Conservation (phyloP, 1,284 basidiomycete species). For the Cutaneotrichosporon mucoides region DNA sequence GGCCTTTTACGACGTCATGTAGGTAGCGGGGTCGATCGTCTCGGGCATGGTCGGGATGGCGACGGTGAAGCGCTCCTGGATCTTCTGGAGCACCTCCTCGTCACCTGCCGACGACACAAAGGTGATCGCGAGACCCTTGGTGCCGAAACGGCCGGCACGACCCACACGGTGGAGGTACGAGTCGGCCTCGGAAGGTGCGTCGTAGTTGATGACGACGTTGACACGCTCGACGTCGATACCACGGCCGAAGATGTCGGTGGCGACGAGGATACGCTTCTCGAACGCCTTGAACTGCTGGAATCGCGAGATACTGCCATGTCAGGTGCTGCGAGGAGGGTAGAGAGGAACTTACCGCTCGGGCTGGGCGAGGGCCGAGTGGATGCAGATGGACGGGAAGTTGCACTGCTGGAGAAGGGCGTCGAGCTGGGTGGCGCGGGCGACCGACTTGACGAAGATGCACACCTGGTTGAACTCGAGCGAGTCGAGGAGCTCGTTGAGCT, state of each 20-base stretch:
- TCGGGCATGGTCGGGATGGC: slow-evolving; percentile 49
- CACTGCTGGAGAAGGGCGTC: slow-evolving; percentile 95
- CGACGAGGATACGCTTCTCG: slow-evolving; percentile 97
- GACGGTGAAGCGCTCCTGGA: slow-evolving; percentile 51
- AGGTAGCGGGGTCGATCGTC: slow-evolving; percentile 45
- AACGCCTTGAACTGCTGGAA: slow-evolving; percentile 99
- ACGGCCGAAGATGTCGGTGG: slow-evolving; percentile 94
- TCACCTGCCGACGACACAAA: slow-evolving; percentile 91
- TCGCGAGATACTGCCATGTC: slow-evolving; percentile 62
- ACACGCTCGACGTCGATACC: slow-evolving; percentile 97
- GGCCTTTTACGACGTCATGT: slow-evolving; percentile 40
- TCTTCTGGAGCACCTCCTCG: slow-evolving; percentile 72
- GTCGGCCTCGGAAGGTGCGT: slow-evolving; percentile 94
- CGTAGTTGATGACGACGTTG: slow-evolving; percentile 94
- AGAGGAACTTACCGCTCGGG: slow-evolving; percentile 76
- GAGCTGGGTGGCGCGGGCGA: slow-evolving; percentile 90
- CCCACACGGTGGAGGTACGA: slow-evolving; percentile 98
- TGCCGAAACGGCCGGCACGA: slow-evolving; percentile 98
- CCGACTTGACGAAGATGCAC: slow-evolving; percentile 98
- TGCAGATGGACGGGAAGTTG: slow-evolving; percentile 97
- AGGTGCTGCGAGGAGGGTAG: slow-evolving; percentile 48
- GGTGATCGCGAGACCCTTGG: slow-evolving; percentile 98
- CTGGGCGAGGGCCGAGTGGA: slow-evolving; percentile 90
- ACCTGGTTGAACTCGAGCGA: slow-evolving; percentile 99
- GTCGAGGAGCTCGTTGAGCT: slow-evolving; percentile 94